Evolutionary conservation across 2,329 filamentous ascomycete species (phyloP), one percentile per base, ranked within the genome.

Genomic region (Alternaria sp.): DNA sequence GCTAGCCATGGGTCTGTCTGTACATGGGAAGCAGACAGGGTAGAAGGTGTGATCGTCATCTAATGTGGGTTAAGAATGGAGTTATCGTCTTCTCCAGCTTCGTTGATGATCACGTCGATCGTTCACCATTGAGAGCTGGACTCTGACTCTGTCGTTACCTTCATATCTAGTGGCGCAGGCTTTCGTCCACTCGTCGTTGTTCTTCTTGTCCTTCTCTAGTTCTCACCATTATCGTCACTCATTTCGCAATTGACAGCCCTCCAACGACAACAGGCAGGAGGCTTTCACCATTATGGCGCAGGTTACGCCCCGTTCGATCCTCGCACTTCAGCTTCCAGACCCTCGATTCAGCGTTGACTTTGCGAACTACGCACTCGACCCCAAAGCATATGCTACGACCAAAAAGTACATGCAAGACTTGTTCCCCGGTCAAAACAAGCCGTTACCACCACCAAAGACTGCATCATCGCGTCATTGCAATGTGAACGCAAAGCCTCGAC

Each of bases 331-430:
- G n/a, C 63, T 75, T 10, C 72, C 72, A 8, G 71, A 64, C 57
- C 63, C 64, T 60, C 70, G 67, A 30, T 71, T 72, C 62, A 71
- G 70, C 51, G 64, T 72, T 11, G 68, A 74, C 57, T 73, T 73
- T 37, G 45, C 66, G 1, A 68, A 50, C 9, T 68, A 73, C 60
- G n/a, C 61, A 12, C 25, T 47, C n/a, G 64, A 57, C 11, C 33
- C 55, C 11, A 56, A 60, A 21, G 50, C 63, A 25, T 37, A 25
- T 30, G 54, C 60, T 33, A 57, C 58, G 1, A 37, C 66, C 3
- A 61, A 58, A 25, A 61, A 65, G 15, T 58, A 60, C 20, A 58
- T 58, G 37, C 60, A 61, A 21, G 54, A 63, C 21, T 46, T 54
- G 3, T 61, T 62, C 43, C 50, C 47, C 28, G 47, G 43, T 23